These are phyloP conservation scores for Purpureocillium lavendulum DNA, from an alignment of 2,329 filamentous ascomycete genomes.

Conservation along the genomic window DNA sequence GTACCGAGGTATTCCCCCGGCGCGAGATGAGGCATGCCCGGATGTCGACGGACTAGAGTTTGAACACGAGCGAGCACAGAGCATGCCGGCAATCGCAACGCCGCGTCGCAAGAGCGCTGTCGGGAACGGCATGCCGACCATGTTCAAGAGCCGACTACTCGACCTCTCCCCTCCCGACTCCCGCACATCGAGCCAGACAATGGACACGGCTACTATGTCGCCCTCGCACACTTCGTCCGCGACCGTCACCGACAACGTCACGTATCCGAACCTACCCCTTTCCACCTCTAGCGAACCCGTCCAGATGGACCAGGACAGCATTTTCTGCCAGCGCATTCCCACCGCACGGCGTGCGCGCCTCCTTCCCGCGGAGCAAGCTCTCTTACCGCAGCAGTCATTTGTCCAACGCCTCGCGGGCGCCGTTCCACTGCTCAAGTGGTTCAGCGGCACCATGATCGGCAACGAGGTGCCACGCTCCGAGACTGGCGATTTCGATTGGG, in stretches of 20 bases:
- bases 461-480: conserved; percentile 66
- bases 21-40: conserved; percentile 54
- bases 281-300: conserved; percentile 16
- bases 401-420: conserved; percentile 55
- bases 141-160: conserved; percentile 28
- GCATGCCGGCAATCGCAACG: conserved; percentile 19
- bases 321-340: conserved; percentile 55
- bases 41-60: conserved; percentile 33
- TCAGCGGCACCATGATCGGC: conserved; percentile 65
- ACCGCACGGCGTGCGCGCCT: conserved; percentile 57
- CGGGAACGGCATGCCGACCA: conserved; percentile 22
- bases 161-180: conserved; percentile 35
- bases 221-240: conserved; percentile 34
- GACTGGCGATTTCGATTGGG: conserved; percentile 70
- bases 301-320: conserved; percentile 24
- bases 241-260: conserved; percentile 29
- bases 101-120: conserved; percentile 16
- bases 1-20: conserved; percentile 57
- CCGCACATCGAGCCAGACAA: conserved; percentile 44
- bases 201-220: conserved; percentile 47
- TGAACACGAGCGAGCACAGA: conserved; percentile 24
- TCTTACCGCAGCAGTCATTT: conserved; percentile 60
- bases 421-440: conserved; percentile 64
- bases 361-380: conserved; percentile 60
- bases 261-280: not conserved